Evolutionary conservation across 139 green algal species (phyloP).

Genomic region (Tetraselmis chui): DNA sequence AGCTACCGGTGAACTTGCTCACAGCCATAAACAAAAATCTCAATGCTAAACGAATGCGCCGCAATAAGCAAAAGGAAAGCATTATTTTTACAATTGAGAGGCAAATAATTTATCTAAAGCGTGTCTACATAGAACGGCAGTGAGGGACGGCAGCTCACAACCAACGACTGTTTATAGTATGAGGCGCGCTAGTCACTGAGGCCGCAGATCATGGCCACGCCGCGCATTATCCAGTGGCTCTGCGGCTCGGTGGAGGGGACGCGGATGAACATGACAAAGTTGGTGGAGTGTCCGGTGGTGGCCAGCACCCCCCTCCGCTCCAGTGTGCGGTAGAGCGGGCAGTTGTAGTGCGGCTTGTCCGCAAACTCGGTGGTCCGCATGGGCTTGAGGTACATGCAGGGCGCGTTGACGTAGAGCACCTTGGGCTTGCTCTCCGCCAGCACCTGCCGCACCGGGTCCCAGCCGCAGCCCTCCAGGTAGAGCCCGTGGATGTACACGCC

Average conservation of each 20-base stretch:
- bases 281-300: conserved; percentile 76
- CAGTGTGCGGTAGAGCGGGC: conserved; percentile 69
- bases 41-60: too few relatives aligned
- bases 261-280: conserved; percentile 73
- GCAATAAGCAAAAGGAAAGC: too few relatives aligned
- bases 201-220: conserved; percentile 43
- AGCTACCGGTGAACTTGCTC: too few relatives aligned
- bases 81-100: too few relatives aligned
- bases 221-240: conserved; percentile 63
- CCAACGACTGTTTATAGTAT: too few relatives aligned
- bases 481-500: conserved; percentile 61
- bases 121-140: too few relatives aligned
- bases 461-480: conserved; percentile 64
- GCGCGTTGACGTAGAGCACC: conserved; percentile 57
- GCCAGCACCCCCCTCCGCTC: conserved; percentile 65
- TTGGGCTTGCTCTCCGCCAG: conserved; percentile 27
- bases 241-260: conserved; percentile 42
- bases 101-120: too few relatives aligned
- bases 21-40: too few relatives aligned
- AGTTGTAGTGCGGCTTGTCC: conserved; percentile 58
- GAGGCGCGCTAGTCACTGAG: background rate
- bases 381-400: conserved; percentile 60
- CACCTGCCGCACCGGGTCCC: conserved; percentile 34
- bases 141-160: too few relatives aligned
- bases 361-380: conserved; percentile 27